A percentile compares a stretch with the other conserved stretches of the same genome.
phyloP scores from a whole-genome alignment of 2,329 filamentous ascomycete species.

The Cladosporium sp. region DNA sequence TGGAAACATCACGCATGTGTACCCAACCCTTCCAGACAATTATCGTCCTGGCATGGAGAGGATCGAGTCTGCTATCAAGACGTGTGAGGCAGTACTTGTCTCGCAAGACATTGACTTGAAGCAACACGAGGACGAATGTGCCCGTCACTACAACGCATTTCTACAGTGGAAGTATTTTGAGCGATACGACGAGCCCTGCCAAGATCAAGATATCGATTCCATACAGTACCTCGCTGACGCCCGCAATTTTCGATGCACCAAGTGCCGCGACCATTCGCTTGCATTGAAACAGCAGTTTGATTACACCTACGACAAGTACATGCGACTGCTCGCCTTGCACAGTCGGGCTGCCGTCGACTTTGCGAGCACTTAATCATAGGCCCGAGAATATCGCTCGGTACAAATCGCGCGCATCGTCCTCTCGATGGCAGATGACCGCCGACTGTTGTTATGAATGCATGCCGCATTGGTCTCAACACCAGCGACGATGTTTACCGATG shows the following conservation, averaged over 20 bases:
- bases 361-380: background rate
- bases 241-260: background rate
- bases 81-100: background rate
- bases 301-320: background rate
- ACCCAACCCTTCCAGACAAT: background rate
- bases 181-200: background rate
- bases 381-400: background rate
- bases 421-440: background rate
- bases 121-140: background rate
- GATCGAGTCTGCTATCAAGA: background rate
- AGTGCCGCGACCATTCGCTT: background rate
- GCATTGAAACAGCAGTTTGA: background rate
- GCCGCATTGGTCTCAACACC: background rate
- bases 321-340: background rate
- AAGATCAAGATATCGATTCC: background rate
- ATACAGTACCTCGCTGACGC: background rate
- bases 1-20: background rate
- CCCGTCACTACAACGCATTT: background rate
- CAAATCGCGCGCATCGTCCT: background rate
- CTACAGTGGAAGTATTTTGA: background rate
- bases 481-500: background rate
- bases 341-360: background rate
- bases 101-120: background rate
- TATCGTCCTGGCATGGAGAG: background rate
- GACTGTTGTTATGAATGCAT: background rate